These are phyloP conservation scores for Bipolaris bicolor DNA, from an alignment of 2,329 filamentous ascomycete species.

Conservation along the genomic window DNA sequence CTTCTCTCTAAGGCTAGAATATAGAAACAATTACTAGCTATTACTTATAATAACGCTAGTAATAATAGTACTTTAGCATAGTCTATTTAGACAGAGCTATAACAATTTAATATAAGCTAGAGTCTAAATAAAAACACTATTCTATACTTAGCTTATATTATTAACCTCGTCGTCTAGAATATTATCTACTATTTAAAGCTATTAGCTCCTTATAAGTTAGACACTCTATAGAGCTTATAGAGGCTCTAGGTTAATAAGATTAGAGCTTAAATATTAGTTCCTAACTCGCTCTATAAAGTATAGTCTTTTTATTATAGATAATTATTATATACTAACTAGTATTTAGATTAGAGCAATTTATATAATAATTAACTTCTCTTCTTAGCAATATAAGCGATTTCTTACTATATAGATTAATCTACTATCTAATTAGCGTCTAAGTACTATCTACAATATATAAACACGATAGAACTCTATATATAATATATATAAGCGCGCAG, in stretches of 20 bases:
- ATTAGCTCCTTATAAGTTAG: neutral
- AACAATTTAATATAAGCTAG: neutral
- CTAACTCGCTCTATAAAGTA: neutral
- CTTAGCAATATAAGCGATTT: neutral
- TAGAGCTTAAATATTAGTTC: neutral
- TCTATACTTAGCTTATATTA: no score
- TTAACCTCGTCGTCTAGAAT: conserved; percentile 8
- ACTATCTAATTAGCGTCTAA: neutral
- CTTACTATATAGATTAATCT: neutral
- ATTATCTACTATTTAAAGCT: conserved; percentile 5
- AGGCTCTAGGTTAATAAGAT: neutral
- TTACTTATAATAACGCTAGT: no score
- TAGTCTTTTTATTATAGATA: neutral
- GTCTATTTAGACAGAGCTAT: neutral
- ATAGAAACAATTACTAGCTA: neutral
- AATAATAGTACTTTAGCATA: neutral
- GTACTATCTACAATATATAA: conserved; percentile 6
- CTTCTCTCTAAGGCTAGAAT: neutral
- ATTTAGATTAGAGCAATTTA: no score
- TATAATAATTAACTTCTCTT: neutral
- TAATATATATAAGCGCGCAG: conserved; percentile 10
- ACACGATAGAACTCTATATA: conserved; percentile 16
- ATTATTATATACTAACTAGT: neutral
- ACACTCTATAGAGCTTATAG: neutral
- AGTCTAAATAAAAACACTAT: conserved; percentile 2